Evolutionary conservation across 495 filamentous ascomycete species (phyloP), one percentile per base, ranked within the genome.

Genomic region (Xylaria castorea): DNA sequence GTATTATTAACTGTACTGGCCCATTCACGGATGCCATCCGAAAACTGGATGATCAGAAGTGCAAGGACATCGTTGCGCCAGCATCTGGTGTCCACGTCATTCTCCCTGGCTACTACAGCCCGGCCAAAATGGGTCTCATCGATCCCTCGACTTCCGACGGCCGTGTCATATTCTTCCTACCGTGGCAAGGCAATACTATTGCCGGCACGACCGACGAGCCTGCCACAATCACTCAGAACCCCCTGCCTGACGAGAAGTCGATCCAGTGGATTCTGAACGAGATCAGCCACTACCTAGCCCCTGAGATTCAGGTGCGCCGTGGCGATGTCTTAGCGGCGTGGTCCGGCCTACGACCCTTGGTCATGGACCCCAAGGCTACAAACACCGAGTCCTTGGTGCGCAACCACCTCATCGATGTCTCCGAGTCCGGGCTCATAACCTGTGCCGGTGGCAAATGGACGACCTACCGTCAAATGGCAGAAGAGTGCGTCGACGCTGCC

Each of bases 361-460:
- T 99, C 36, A 93, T 94, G 76, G 95, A 99, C 80, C 96, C 96
- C 63, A 94, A 95, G 79, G 94, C 93, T 51, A 92, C 92, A 80
- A 97, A 95, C 80, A 97, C 96, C 7, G 91, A 98, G 80, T 95
- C 95, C 4, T 90, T 99, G 40, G 96, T 99, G 36, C 94, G 96
- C 66, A 98, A 96, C 82, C 96, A 99, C 79, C 87, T 99, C 68
- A 90, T 99, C 77, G 92, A 95, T 71, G 88, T 95, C 34, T 97
- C 95, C 14, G 81, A 87, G 1, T 95, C 93, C 11, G 96, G 96
- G 3, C 90, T 99, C 38, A 81, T 99, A 64, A 99, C 96, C 53
- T 95, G 93, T 80, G 94, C 95, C n/a, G 96, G 96, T 72, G 96
- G 96, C 27, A 98, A 98, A 83, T 99, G 96, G 96, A 99, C 96